Evolutionary conservation across 768 basidiomycete species (phyloP).

Genomic region (Suillus lakei): DNA sequence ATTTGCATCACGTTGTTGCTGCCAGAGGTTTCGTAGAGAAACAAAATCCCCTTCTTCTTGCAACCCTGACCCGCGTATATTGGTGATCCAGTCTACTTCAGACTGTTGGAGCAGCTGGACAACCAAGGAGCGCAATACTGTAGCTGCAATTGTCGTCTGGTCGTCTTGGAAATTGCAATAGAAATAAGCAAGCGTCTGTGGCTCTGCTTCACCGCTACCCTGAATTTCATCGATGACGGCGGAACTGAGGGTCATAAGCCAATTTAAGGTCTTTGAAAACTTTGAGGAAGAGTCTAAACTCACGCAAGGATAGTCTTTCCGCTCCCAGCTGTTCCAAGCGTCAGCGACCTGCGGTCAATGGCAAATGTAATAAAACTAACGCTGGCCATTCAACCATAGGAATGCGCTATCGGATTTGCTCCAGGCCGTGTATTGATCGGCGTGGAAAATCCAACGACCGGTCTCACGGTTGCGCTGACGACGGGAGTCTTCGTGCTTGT

Average conservation of each 20-base stretch:
- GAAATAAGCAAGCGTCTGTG: constrained; percentile 13
- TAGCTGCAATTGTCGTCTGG: constrained; percentile 8
- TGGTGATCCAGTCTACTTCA: neutral
- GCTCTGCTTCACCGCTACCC: neutral
- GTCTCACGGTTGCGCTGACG: too few relatives aligned
- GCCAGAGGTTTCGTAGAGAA: neutral
- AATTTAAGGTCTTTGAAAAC: neutral
- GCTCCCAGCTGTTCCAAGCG: neutral
- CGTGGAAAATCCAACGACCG: too few relatives aligned
- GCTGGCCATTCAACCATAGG: too few relatives aligned
- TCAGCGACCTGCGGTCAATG: neutral
- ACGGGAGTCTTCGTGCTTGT: too few relatives aligned
- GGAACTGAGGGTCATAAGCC: constrained; percentile 3
- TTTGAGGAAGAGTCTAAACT: neutral
- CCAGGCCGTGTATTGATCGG: too few relatives aligned
- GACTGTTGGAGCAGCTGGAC: constrained; percentile 15
- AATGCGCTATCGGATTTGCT: too few relatives aligned
- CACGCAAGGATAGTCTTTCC: neutral
- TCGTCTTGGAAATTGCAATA: constrained; percentile 27
- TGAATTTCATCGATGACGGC: constrained; percentile 2
- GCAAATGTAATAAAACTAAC: neutral
- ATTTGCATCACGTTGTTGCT: neutral
- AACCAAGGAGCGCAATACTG: constrained; percentile 24
- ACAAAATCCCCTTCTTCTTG: neutral
- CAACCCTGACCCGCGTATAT: neutral